phyloP scores from a whole-genome alignment of 2,329 filamentous ascomycete genomes.

The Aspergillus alliaceus region DNA sequence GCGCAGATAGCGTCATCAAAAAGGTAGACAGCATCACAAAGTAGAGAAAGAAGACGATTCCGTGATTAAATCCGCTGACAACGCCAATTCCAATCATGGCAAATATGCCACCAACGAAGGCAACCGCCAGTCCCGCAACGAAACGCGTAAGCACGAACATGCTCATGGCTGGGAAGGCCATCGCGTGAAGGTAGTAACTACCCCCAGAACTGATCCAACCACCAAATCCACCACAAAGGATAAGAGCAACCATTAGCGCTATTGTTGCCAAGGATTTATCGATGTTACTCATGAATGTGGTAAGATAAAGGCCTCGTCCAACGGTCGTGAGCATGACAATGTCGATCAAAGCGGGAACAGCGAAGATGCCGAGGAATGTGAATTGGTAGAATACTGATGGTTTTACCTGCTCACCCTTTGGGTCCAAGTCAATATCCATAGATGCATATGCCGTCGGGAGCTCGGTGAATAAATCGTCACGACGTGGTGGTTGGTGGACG shows the following conservation, averaged over 20 bases:
- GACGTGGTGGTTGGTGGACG: constrained; percentile 49
- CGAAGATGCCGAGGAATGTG: constrained; percentile 62
- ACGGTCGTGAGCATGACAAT: constrained; percentile 59
- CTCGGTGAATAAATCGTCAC: constrained; percentile 50
- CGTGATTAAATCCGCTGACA: constrained; percentile 46
- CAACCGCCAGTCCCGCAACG: constrained; percentile 51
- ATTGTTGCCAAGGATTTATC: constrained; percentile 56
- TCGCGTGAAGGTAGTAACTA: constrained; percentile 60
- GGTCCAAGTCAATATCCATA: constrained; percentile 54
- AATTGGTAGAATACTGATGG: constrained; percentile 54
- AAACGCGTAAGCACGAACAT: constrained; percentile 55
- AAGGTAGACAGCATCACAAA: constrained; percentile 59
- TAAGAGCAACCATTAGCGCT: constrained; percentile 58
- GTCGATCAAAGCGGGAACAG: constrained; percentile 62
- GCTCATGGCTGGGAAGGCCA: constrained; percentile 57
- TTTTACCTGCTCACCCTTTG: constrained; percentile 42
- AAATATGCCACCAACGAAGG: constrained; percentile 53
- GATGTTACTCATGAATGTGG: constrained; percentile 53
- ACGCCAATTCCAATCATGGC: constrained; percentile 53
- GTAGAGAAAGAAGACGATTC: constrained; percentile 61
- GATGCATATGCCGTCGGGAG: constrained; percentile 55
- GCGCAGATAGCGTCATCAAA: constrained; percentile 57
- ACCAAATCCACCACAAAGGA: constrained; percentile 61
- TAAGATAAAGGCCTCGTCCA: constrained; percentile 62
- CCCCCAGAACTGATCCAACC: constrained; percentile 65